phyloP scores from a whole-genome alignment of 495 filamentous ascomycete species.

The Aspergillus campestris region DNA sequence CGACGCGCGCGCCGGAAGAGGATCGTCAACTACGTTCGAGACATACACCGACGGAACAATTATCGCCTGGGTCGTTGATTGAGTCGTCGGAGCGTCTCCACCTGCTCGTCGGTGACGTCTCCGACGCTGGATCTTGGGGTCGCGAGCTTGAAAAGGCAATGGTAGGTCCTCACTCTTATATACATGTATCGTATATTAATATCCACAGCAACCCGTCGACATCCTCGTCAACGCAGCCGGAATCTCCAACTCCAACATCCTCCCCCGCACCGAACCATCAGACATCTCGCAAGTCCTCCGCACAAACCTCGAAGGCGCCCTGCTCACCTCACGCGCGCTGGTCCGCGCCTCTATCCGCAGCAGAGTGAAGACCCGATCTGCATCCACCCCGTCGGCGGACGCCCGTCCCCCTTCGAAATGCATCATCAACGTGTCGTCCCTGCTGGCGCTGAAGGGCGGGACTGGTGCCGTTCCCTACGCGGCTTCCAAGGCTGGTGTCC shows the following conservation, averaged over 20 bases:
- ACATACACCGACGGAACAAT: too few relatives aligned
- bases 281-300: conserved; percentile 44
- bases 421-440: conserved; percentile 74
- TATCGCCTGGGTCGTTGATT: conserved; percentile 3
- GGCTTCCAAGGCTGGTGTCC: conserved; percentile 69
- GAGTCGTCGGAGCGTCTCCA: conserved; percentile 15
- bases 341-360: conserved; percentile 36
- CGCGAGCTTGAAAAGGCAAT: conserved; percentile 34
- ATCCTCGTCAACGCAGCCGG: conserved; percentile 74
- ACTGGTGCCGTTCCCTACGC: conserved; percentile 64
- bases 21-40: neutral
- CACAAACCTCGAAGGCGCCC: conserved; percentile 67
- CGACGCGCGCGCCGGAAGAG: conserved; percentile 15
- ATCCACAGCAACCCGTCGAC: conserved; percentile 43
- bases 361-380: conserved; percentile 20
- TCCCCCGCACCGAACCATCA: conserved; percentile 34
- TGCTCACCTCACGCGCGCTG: conserved; percentile 52
- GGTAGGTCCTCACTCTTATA: conserved; percentile 21
- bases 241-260: conserved; percentile 49
- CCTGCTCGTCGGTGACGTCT: conserved; percentile 41
- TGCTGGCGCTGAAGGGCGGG: conserved; percentile 56
- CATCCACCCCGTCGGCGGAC: neutral
- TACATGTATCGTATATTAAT: too few relatives aligned
- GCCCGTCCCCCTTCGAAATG: conserved; percentile 30
- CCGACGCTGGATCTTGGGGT: conserved; percentile 35